A percentile compares a stretch with the other conserved stretches of the same genome.
Conservation (phyloP, 1,284 basidiomycete species). For the Thelephora terrestris region DNA sequence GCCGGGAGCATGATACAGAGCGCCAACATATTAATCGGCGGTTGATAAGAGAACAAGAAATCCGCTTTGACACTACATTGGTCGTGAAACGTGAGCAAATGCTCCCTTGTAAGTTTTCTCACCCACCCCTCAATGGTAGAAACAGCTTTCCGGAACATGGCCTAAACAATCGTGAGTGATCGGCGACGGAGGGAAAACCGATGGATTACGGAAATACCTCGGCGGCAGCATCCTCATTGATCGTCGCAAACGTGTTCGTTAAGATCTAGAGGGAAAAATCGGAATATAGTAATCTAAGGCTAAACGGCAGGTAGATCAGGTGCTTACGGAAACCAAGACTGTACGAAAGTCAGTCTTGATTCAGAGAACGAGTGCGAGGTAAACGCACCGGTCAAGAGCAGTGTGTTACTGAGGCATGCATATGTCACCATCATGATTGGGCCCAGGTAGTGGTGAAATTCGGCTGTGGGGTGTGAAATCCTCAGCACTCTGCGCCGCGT, state of each 20-base stretch:
- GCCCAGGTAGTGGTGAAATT: conserved; percentile 78
- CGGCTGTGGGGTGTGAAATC: conserved; percentile 27
- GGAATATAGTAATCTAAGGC: conserved; percentile 7
- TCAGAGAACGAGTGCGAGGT: neutral
- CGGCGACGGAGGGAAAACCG: neutral
- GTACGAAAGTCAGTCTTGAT: conserved; percentile 3
- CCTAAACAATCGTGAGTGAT: conserved; percentile 31
- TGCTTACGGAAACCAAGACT: conserved; percentile 74
- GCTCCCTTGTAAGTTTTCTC: neutral
- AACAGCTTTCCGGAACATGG: conserved; percentile 88
- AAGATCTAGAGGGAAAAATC: conserved; percentile 50
- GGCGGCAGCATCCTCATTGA: conserved; percentile 85
- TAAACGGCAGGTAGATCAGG: conserved; percentile 10
- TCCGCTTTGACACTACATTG: conserved; percentile 68
- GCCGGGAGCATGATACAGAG: conserved; percentile 76
- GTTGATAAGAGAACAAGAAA: conserved; percentile 87
- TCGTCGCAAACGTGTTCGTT: conserved; percentile 87
- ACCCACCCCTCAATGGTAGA: conserved; percentile 79
- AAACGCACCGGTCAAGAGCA: conserved; percentile 63
- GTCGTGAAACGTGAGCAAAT: conserved; percentile 14
- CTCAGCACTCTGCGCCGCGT: too few species aligned
- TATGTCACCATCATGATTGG: conserved; percentile 83
- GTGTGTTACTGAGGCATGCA: conserved; percentile 81
- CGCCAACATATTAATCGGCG: conserved; percentile 81
- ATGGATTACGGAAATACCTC: conserved; percentile 42